Evolutionary conservation across 108 stramenopile species (phyloP).

Genomic region (Asterionellopsis glacialis): DNA sequence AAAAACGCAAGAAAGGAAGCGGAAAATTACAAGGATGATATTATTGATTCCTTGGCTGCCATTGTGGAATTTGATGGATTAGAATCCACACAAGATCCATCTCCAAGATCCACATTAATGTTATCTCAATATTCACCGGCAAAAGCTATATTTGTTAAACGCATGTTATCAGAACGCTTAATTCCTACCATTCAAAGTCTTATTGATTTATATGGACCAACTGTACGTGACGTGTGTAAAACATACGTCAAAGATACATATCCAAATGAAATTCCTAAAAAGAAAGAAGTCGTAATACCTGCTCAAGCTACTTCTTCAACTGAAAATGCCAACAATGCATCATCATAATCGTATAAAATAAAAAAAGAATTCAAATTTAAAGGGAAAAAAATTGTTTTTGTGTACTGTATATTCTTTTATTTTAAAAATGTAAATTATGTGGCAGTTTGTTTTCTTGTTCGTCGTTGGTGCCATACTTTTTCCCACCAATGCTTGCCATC

Average conservation of each 20-base stretch:
- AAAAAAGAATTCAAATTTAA: no score
- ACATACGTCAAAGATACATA: conserved; percentile 10
- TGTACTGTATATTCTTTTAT: no score
- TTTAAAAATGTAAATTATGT: no score
- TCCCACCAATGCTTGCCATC: conserved; percentile 3
- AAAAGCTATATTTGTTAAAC: conserved; percentile 59
- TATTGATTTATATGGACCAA: conserved; percentile 23
- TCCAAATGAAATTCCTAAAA: conserved; percentile 20
- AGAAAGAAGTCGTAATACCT: neutral
- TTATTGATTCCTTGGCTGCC: conserved; percentile 61
- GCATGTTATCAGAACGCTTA: conserved; percentile 57
- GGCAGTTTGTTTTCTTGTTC: no score
- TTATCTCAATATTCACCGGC: conserved; percentile 45
- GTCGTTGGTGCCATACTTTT: neutral
- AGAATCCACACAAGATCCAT: conserved; percentile 69
- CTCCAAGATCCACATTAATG: conserved; percentile 72
- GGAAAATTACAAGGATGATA: conserved; percentile 10
- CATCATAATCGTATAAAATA: neutral
- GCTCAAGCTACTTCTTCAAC: neutral
- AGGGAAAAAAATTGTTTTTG: no score
- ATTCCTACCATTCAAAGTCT: conserved; percentile 38
- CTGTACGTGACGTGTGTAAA: conserved; percentile 5
- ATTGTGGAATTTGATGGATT: conserved; percentile 86
- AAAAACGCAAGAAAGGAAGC: conserved; percentile 6
- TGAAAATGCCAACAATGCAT: neutral